Evolutionary conservation across 805 yeast genomes (phyloP).

Genomic region (Scheffersomyces ergatensis): DNA sequence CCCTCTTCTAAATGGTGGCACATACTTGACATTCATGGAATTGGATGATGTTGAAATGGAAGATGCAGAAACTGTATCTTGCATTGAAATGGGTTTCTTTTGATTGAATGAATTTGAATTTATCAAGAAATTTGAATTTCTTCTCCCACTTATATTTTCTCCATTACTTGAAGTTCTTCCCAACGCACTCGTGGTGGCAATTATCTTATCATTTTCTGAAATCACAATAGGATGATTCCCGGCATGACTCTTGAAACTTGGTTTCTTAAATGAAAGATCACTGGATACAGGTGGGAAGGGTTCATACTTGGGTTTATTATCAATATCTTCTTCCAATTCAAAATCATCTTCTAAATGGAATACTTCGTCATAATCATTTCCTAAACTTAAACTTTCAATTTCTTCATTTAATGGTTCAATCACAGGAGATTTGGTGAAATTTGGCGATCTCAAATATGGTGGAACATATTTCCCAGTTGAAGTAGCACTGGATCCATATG

Average conservation of each 20-base stretch:
- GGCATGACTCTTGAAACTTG: not conserved
- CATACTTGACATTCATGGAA: slow-evolving; percentile 50
- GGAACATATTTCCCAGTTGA: slow-evolving; percentile 38
- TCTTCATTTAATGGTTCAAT: slow-evolving; percentile 34
- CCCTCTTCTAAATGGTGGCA: slow-evolving; percentile 71
- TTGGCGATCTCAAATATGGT: slow-evolving; percentile 41
- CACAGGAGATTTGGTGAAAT: slow-evolving; percentile 27
- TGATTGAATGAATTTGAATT: not conserved
- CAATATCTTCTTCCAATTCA: slow-evolving; percentile 8
- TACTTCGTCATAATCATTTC: slow-evolving; percentile 31
- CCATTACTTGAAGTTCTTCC: too few species aligned
- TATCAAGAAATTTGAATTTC: not conserved
- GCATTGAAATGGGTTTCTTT: not conserved
- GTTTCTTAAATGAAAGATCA: not conserved
- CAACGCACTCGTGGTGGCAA: not conserved
- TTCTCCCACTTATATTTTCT: slow-evolving; percentile 1
- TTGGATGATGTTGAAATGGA: not conserved
- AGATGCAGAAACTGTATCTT: not conserved
- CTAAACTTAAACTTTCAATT: slow-evolving; percentile 25
- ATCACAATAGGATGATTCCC: not conserved
- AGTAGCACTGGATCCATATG: slow-evolving; percentile 4
- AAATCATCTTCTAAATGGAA: slow-evolving; percentile 43
- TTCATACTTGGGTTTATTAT: slow-evolving; percentile 1
- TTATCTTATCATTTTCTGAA: not conserved
- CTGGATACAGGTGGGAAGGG: too few species aligned